Conservation (phyloP, 2,329 filamentous ascomycete genomes). For the Xylariaceae sp. region DNA sequence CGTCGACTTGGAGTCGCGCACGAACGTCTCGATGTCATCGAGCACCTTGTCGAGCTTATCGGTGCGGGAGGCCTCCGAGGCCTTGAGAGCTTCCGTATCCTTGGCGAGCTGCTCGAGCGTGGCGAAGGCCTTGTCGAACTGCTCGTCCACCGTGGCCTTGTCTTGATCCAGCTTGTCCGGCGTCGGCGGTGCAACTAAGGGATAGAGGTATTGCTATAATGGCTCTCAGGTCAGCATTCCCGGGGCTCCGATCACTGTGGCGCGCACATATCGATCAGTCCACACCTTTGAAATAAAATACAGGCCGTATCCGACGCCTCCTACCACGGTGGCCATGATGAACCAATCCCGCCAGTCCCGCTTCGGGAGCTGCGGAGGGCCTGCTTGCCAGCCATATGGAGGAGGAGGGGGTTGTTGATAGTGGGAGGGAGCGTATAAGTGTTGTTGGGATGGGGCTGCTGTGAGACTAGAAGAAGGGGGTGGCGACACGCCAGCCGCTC, state of each 20-base stretch:
- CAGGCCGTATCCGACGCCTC: conserved; percentile 81
- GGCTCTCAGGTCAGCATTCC: conserved; percentile 31
- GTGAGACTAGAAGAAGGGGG: conserved; percentile 42
- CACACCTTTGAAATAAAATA: conserved; percentile 80
- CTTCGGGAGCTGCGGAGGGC: conserved; percentile 58
- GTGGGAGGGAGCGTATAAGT: conserved; percentile 40
- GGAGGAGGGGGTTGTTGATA: conserved; percentile 41
- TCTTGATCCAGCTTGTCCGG: conserved; percentile 91
- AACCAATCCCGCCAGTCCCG: conserved; percentile 99
- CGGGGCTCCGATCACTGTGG: background rate
- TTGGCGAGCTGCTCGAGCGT: conserved; percentile 87
- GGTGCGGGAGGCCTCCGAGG: conserved; percentile 77
- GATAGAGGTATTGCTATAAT: conserved; percentile 78
- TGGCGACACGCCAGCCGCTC: conserved; percentile 56
- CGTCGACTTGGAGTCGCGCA: conserved; percentile 74
- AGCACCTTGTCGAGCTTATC: conserved; percentile 77
- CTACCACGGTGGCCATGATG: conserved; percentile 95
- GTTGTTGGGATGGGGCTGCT: conserved; percentile 35
- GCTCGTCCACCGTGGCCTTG: conserved; percentile 85
- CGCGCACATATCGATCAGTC: background rate
- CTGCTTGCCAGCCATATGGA: conserved; percentile 52
- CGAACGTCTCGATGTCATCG: conserved; percentile 75
- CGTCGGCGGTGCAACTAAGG: conserved; percentile 87
- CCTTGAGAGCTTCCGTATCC: conserved; percentile 84
- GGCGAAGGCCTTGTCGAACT: conserved; percentile 86